Base-by-base conservation (phyloP, 805 yeast species). In the Vanderwaltozyma polyspora region DNA sequence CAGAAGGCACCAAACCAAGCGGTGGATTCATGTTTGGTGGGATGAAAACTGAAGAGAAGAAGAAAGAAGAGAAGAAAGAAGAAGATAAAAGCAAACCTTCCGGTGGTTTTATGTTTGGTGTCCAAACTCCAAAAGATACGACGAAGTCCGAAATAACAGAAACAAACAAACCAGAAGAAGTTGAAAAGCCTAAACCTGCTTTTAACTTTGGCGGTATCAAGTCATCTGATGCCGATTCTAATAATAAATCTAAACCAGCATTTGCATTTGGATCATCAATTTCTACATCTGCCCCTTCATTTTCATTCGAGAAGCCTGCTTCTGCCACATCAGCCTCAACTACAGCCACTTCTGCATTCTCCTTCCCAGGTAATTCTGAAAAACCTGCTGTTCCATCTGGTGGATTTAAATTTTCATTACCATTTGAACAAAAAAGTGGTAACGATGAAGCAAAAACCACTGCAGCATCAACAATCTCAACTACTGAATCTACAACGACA, bases 391-490 rank as follows among this genome's bases (percentile, higher is more conserved):
- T 41, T 13, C 55, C 61, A 19, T 39, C 60, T 2, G 52, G 51
- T 22, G 59, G 60, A 2, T 57, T 58, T 39, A 58, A 59, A 14
- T 55, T 57, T 32, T 41, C 49, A 8, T 33, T 57, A 25, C 63
- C 63, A 4, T 59, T 57, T 40, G 50, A 46, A 34, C 55, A 55
- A 33, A 49, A 44, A 14, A 17, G 40, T 4, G 10, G 10, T 21
- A 21, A 21, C 10, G n/a, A n/a, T n/a, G n/a, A n/a, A n/a, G n/a
- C n/a, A n/a, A n/a, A n/a, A n/a, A 21, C 23, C 23, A 21, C 7
- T 21, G 23, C 7, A 7, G 12, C 39, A 6, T 32, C 46, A 1
- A 35, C 46, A 5, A 35, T 46, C 5, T 23, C 43, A 2, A 32
- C 42, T 2, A 38, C 44, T 10, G 37, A 52, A 6, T 32, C 48